A percentile compares a stretch with the other conserved stretches of the same genome.
phyloP scores from a whole-genome alignment of 257 asterid genomes.

The Forsythia viridissima region DNA sequence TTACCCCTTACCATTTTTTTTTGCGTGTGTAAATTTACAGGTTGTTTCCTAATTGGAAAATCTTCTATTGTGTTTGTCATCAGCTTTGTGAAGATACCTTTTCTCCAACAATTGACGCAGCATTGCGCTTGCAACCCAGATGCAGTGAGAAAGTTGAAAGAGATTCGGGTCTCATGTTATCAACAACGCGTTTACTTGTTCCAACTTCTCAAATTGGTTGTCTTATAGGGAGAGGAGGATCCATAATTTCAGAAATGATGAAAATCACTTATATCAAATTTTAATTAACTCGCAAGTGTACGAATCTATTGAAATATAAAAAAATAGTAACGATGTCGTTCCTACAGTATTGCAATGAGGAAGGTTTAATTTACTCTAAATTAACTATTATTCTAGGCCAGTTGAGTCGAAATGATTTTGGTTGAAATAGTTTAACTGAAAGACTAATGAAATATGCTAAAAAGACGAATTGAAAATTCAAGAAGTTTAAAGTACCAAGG shows the following conservation, averaged over 20 bases:
- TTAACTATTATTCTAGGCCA: no score
- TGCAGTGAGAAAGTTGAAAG: conserved; percentile 93
- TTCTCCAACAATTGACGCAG: conserved; percentile 88
- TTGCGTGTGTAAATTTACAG: conserved; percentile 2
- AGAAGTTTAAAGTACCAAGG: no score
- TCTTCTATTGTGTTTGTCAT: conserved; percentile 2
- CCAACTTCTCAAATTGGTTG: conserved; percentile 89
- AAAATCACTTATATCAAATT: conserved; percentile 24
- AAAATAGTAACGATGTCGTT: no score
- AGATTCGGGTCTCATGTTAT: conserved; percentile 82
- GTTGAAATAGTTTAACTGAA: no score
- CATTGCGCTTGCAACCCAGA: conserved; percentile 82
- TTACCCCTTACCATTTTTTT: background rate
- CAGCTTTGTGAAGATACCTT: conserved; percentile 74
- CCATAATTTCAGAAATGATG: conserved; percentile 89
- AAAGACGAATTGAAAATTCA: no score
- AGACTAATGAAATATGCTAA: no score
- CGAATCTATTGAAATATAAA: no score
- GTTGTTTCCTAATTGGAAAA: conserved; percentile 12
- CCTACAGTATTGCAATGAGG: no score
- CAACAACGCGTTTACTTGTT: conserved; percentile 74
- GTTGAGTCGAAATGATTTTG: no score
- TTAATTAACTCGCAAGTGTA: no score
- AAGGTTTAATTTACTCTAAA: no score
- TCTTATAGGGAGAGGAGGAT: conserved; percentile 95